Evolutionary conservation across 495 filamentous ascomycete species (phyloP).

Genomic region (Aspergillus taichungensis): DNA sequence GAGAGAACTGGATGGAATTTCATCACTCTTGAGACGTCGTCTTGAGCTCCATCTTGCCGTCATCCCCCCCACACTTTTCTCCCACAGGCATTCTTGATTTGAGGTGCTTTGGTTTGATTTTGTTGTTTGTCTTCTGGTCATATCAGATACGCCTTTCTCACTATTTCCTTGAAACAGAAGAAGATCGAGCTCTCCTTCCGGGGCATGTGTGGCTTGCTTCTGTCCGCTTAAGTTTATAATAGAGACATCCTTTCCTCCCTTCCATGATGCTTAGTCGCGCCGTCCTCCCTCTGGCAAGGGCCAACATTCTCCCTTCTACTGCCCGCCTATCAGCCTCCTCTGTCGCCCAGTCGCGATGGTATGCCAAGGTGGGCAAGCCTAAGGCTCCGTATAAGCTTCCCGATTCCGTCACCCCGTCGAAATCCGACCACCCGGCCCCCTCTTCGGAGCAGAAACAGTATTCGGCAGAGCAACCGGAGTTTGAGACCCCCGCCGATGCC

Average conservation of each 20-base stretch:
- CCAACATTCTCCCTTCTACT: slow-evolving; percentile 30
- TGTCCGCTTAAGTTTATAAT: slow-evolving; percentile 1
- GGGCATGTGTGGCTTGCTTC: slow-evolving; percentile 24
- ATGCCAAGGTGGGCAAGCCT: slow-evolving; percentile 39
- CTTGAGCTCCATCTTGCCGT: not conserved
- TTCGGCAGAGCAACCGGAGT: slow-evolving; percentile 36
- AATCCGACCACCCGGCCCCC: slow-evolving; percentile 17
- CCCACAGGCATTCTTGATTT: no score
- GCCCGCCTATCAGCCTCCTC: slow-evolving; percentile 27
- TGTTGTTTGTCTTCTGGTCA: no score
- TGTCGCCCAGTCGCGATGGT: slow-evolving; percentile 31
- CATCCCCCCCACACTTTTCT: not conserved
- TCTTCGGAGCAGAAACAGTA: slow-evolving; percentile 23
- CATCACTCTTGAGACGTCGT: not conserved
- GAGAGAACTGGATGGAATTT: not conserved
- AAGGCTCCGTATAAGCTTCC: slow-evolving; percentile 40
- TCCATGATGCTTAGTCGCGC: slow-evolving; percentile 40
- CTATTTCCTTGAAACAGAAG: no score
- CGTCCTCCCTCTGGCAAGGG: slow-evolving; percentile 38
- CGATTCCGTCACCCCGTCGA: slow-evolving; percentile 21
- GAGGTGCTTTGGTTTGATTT: no score
- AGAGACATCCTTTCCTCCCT: slow-evolving; percentile 3
- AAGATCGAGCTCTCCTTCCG: not conserved
- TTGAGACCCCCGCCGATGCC: slow-evolving; percentile 31
- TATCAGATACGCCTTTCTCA: no score